These are phyloP conservation scores for Gracilaria domingensis DNA, from an alignment of 23 red algal genomes.

Conservation along the genomic window DNA sequence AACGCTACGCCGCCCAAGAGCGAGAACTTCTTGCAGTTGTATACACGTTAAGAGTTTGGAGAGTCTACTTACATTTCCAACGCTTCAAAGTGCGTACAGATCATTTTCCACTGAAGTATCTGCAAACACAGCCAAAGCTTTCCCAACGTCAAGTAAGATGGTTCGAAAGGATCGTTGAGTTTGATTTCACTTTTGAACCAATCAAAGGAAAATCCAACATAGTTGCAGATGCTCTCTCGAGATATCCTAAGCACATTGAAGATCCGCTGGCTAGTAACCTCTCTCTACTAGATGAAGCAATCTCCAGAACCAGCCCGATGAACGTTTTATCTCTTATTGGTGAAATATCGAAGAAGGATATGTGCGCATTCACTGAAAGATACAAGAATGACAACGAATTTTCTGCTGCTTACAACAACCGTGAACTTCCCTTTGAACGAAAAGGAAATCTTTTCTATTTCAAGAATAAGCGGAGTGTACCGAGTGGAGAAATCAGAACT, in stretches of 20 bases:
- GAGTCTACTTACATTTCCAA: conserved; percentile 2
- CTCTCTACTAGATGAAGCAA: too few species aligned
- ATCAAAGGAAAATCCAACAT: conserved; percentile 20
- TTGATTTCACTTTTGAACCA: conserved; percentile 5
- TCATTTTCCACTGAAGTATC: conserved; percentile 15
- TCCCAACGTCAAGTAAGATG: conserved; percentile 26
- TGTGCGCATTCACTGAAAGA: too few species aligned
- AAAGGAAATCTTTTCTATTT: too few species aligned
- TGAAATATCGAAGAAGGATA: too few species aligned
- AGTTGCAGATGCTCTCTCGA: conserved; percentile 17
- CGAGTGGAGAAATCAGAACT: too few species aligned
- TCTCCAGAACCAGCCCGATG: too few species aligned
- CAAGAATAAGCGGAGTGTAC: too few species aligned
- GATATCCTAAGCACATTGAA: background rate
- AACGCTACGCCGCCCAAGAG: conserved; percentile 29
- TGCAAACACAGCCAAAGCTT: conserved; percentile 4
- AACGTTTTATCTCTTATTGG: too few species aligned
- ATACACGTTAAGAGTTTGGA: background rate
- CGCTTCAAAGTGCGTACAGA: background rate
- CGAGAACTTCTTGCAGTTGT: conserved; percentile 19
- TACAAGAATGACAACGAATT: too few species aligned
- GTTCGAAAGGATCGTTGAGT: conserved; percentile 8
- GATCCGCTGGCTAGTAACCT: too few species aligned
- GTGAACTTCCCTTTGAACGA: too few species aligned
- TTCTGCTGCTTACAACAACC: too few species aligned